Evolutionary conservation across 2,329 filamentous ascomycete genomes (phyloP).

Genomic region (Aspergillus candidus): DNA sequence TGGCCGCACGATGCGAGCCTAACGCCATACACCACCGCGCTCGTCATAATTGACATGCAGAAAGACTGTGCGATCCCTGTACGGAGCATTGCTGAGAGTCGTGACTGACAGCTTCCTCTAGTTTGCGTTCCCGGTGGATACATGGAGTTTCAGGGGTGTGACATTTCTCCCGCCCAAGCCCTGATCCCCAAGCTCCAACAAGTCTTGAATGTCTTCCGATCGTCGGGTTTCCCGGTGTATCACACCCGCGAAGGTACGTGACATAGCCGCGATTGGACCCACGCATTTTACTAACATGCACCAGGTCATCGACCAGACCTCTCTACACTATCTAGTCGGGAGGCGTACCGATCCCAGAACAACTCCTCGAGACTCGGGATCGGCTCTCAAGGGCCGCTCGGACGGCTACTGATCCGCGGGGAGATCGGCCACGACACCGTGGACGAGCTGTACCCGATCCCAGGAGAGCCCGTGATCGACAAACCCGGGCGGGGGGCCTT

Average conservation of each 20-base stretch:
- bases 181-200: conserved; percentile 38
- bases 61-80: conserved; percentile 36
- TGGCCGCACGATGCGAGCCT: conserved; percentile 44
- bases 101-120: conserved; percentile 15
- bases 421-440: conserved; percentile 54
- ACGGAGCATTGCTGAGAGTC: not conserved
- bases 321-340: conserved; percentile 51
- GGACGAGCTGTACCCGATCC: conserved; percentile 46
- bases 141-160: conserved; percentile 41
- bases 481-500: conserved; percentile 52
- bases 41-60: conserved; percentile 46
- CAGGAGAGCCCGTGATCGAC: conserved; percentile 48
- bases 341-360: conserved; percentile 48
- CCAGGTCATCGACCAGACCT: conserved; percentile 47
- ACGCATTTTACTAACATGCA: conserved; percentile 8
- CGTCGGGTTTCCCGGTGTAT: conserved; percentile 38
- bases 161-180: conserved; percentile 34
- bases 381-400: conserved; percentile 48
- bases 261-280: not conserved
- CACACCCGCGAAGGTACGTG: conserved; percentile 41
- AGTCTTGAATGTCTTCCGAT: conserved; percentile 35
- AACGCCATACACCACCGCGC: conserved; percentile 40
- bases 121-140: conserved; percentile 42
- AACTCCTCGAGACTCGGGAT: conserved; percentile 49
- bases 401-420: conserved; percentile 54